phyloP scores from a whole-genome alignment of 116 monocot genomes.

The Zostera marina region DNA sequence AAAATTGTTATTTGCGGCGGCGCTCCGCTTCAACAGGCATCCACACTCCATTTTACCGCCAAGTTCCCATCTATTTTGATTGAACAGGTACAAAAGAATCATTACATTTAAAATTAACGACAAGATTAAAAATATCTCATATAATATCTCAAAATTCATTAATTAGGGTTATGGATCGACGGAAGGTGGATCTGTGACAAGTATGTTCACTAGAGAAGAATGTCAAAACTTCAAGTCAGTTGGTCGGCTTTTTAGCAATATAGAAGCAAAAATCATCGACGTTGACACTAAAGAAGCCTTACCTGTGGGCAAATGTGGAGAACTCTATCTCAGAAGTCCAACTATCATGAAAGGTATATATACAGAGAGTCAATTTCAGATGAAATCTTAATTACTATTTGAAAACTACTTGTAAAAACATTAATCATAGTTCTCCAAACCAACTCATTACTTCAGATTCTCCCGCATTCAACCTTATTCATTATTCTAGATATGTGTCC shows the following conservation, averaged over 20 bases:
- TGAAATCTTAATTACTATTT: too few species aligned
- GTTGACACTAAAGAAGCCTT: constrained; percentile 16
- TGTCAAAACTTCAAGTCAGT: constrained; percentile 23
- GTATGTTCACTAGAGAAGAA: constrained; percentile 29
- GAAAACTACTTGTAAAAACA: too few species aligned
- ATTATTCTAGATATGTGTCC: too few species aligned
- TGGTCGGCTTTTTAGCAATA: constrained; percentile 26
- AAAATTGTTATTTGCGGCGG: constrained; percentile 37
- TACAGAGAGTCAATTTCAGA: too few species aligned
- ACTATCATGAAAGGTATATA: constrained; percentile 61
- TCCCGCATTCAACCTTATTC: too few species aligned
- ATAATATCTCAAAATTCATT: too few species aligned
- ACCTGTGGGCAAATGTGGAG: constrained; percentile 27
- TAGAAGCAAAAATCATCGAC: constrained; percentile 46
- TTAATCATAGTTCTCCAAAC: too few species aligned
- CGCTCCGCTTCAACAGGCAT: constrained; percentile 25
- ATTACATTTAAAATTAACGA: too few species aligned
- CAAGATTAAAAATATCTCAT: too few species aligned
- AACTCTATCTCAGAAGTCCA: constrained; percentile 36
- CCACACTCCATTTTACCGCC: constrained; percentile 16
- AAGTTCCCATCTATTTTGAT: constrained; percentile 30
- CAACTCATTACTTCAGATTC: too few species aligned
- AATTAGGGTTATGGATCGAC: constrained; percentile 66
- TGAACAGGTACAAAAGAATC: constrained; percentile 23
- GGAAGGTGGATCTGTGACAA: constrained; percentile 41